These are phyloP conservation scores for Aureobasidium sp. DNA, from an alignment of 2,329 filamentous ascomycete species.

Conservation along the genomic window DNA sequence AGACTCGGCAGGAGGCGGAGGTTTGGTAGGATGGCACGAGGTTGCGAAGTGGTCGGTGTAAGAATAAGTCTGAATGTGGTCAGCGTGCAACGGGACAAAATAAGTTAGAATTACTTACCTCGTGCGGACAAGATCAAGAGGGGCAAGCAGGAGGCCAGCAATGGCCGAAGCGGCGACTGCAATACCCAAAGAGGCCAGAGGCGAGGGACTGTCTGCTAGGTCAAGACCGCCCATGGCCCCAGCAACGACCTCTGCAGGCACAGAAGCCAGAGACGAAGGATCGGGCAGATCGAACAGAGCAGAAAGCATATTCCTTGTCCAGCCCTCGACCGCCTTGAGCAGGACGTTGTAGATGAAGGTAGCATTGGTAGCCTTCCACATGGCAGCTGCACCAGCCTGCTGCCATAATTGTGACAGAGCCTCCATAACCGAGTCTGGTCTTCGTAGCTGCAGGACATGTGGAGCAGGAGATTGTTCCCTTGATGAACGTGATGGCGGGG, in stretches of 20 bases:
- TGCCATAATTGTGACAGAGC: conserved; percentile 82
- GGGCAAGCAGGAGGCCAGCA: conserved; percentile 73
- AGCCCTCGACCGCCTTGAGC: conserved; percentile 80
- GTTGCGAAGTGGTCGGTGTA: conserved; percentile 59
- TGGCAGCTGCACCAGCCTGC: conserved; percentile 80
- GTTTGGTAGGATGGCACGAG: conserved; percentile 69
- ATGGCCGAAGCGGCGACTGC: conserved; percentile 55
- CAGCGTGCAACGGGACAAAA: too few species aligned
- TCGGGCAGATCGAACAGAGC: conserved; percentile 87
- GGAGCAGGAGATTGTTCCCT: conserved; percentile 29
- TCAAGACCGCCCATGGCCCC: conserved; percentile 58
- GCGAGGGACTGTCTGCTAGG: conserved; percentile 72
- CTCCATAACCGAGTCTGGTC: conserved; percentile 73
- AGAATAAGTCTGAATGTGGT: conserved; percentile 59
- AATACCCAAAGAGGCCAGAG: conserved; percentile 71
- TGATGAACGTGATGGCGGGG: conserved; percentile 34
- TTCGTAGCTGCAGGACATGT: conserved; percentile 62
- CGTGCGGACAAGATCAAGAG: conserved; percentile 84
- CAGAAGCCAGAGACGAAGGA: conserved; percentile 49
- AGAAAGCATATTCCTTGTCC: conserved; percentile 79
- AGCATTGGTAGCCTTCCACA: conserved; percentile 89
- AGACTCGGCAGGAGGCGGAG: conserved; percentile 68
- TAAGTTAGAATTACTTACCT: conserved; percentile 30
- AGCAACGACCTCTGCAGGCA: conserved; percentile 38
- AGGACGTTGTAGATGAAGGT: conserved; percentile 88